Base-by-base conservation (phyloP, 1,139 yeast species). In the Arxiozyma telluris region DNA sequence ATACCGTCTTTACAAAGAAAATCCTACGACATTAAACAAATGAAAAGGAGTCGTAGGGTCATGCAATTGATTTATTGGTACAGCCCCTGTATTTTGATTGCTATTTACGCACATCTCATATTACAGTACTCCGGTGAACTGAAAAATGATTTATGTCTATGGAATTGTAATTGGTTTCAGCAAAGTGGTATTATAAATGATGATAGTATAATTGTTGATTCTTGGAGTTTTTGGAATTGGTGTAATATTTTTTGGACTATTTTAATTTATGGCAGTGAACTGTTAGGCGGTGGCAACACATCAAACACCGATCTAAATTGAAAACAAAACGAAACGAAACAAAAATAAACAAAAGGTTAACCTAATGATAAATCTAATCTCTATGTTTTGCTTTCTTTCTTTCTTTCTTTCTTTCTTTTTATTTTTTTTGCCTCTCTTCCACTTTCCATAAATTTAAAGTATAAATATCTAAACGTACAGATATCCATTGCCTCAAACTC, bases 141-240 rank as follows among this genome's bases (percentile, higher is more conserved):
- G 55, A 87, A 74, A 38, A 74, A 78, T n/a, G 80, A 80, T 57
- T 62, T 82, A 54, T 74, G 76, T 59, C 64, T 82, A 44, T 81
- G 85, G 89, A 83, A 82, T 15, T 78, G 80, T 68, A 65, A 53
- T 60, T 58, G 60, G 63, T 54, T 60, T 47, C 55, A 52, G 22
- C 51, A 20, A 21, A 41, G 30, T 21, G 15, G n/a, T 15, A 50
- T 22, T 25, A 38, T 43, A 15, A 44, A n/a, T 18, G 43, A 56
- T 63, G 51, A 52, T 47, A 60, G 67, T 57, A 57, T 80, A 51
- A 71, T 81, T 55, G 85, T 81, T 49, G 84, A 87, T 67, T 82
- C 94, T 57, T 87, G 96, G 88, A 89, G 88, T 64, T 87, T 91
- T 68, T 91, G 98, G 98, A 89, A 91, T 62, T 91, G 98, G 98